These are phyloP conservation scores for Periglandula ipomoeae DNA, from an alignment of 2,329 filamentous ascomycete species.

Conservation along the genomic window DNA sequence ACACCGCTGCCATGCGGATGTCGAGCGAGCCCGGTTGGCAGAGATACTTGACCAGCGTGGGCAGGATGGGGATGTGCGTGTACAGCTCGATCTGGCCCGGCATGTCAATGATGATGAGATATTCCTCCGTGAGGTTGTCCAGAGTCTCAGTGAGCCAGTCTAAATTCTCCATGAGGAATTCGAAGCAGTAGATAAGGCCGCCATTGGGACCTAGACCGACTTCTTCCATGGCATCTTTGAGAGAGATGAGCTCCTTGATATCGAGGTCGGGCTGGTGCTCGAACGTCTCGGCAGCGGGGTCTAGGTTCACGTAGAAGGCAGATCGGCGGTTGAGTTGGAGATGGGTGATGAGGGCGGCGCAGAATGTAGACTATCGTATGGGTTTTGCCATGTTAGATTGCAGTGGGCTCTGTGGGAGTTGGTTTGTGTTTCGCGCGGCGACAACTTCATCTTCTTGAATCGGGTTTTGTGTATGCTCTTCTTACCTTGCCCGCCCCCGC, in stretches of 20 bases:
- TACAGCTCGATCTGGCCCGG: conserved; percentile 98
- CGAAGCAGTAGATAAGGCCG: conserved; percentile 91
- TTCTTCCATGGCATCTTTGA: conserved; percentile 96
- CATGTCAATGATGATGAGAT: conserved; percentile 97
- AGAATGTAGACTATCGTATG: conserved; percentile 70
- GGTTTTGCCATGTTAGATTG: not conserved
- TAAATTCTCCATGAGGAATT: conserved; percentile 89
- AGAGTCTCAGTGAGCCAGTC: conserved; percentile 83
- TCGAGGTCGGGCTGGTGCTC: conserved; percentile 87
- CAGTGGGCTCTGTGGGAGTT: not conserved
- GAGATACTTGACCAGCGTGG: conserved; percentile 72
- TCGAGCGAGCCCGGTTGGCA: conserved; percentile 73
- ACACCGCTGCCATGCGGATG: conserved; percentile 85
- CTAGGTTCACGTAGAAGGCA: conserved; percentile 96
- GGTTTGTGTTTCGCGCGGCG: not conserved
- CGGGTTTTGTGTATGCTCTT: not conserved
- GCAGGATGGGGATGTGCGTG: conserved; percentile 90
- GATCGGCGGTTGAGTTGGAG: conserved; percentile 85
- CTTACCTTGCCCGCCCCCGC: conserved; percentile 84
- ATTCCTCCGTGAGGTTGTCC: conserved; percentile 82
- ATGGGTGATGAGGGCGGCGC: conserved; percentile 84
- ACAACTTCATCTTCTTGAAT: not conserved
- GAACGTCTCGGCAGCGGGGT: conserved; percentile 90
- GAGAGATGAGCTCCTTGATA: conserved; percentile 88
- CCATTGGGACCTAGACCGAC: conserved; percentile 85